Evolutionary conservation across 495 filamentous ascomycete genomes (phyloP).

Genomic region (Lasiosphaeria ovina): DNA sequence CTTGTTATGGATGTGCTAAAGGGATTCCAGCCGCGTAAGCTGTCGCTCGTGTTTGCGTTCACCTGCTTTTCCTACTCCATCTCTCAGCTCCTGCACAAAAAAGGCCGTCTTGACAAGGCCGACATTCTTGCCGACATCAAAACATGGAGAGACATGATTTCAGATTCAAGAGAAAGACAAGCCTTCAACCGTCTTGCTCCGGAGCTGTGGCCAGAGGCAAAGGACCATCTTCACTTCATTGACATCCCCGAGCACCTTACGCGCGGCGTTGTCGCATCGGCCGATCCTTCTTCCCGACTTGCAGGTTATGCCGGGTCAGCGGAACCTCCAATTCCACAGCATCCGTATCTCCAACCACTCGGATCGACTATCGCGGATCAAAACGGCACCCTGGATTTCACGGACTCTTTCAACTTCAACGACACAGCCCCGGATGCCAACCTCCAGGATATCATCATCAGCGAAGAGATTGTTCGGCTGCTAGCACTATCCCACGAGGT

Average conservation of each 20-base stretch:
- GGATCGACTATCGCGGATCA: no score
- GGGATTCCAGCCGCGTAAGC: conserved; percentile 9
- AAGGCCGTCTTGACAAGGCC: conserved; percentile 13
- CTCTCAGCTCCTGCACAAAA: conserved; percentile 18
- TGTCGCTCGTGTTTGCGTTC: conserved; percentile 20
- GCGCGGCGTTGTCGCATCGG: background rate
- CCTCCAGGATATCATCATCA: no score
- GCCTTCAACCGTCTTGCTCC: conserved; percentile 20
- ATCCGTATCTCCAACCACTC: no score
- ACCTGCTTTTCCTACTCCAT: conserved; percentile 23
- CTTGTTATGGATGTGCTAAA: conserved; percentile 19
- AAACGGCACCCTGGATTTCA: no score
- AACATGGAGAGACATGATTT: conserved; percentile 17
- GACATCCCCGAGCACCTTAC: background rate
- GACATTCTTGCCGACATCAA: conserved; percentile 21
- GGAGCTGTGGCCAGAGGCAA: conserved; percentile 23
- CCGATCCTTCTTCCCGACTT: no score
- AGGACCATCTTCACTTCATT: conserved; percentile 20
- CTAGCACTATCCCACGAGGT: no score
- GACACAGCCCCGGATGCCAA: no score
- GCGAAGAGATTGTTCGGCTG: no score
- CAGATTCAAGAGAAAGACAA: conserved; percentile 15
- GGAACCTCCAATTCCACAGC: no score
- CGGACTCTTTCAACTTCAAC: no score
- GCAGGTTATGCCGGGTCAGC: no score